These are phyloP conservation scores for Solanum ossicruentum DNA, from an alignment of 257 asterid species.

Conservation along the genomic window DNA sequence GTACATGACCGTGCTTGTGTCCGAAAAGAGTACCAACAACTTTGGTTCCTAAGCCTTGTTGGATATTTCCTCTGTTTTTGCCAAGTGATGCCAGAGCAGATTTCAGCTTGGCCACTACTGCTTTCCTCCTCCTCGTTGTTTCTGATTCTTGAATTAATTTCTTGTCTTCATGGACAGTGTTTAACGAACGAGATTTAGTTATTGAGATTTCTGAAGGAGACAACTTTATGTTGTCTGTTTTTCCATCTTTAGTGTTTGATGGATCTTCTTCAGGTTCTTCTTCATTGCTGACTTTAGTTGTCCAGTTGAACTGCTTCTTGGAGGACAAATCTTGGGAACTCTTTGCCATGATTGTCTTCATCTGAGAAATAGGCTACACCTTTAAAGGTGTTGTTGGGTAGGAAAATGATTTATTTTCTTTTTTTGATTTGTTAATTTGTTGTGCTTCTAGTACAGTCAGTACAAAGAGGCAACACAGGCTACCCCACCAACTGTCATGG, in stretches of 20 bases:
- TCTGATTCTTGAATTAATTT: conserved; percentile 4
- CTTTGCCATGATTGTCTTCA: conserved; percentile 36
- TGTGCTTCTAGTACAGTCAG: background rate
- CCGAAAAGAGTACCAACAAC: conserved; percentile 49
- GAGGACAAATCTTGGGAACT: conserved; percentile 22
- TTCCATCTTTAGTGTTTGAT: background rate
- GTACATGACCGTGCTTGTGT: conserved; percentile 24
- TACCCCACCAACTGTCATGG: conserved; percentile 5
- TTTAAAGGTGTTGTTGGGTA: conserved; percentile 8
- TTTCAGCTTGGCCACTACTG: conserved; percentile 22
- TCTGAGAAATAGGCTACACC: conserved; percentile 9
- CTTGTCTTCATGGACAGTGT: background rate
- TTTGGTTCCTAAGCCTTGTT: conserved; percentile 14
- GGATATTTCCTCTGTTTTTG: conserved; percentile 1
- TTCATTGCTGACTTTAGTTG: conserved; percentile 31
- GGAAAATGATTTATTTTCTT: background rate
- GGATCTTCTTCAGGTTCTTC: conserved; percentile 1
- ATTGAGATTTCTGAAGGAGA: background rate
- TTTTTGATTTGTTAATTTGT: background rate
- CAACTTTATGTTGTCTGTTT: background rate
- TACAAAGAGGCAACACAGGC: background rate
- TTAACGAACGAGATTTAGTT: background rate
- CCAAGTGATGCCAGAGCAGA: conserved; percentile 27
- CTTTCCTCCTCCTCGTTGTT: conserved; percentile 1
- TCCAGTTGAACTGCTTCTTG: conserved; percentile 42